Base-by-base conservation (phyloP, 2,329 filamentous ascomycete genomes). In the Monosporascus sp. region DNA sequence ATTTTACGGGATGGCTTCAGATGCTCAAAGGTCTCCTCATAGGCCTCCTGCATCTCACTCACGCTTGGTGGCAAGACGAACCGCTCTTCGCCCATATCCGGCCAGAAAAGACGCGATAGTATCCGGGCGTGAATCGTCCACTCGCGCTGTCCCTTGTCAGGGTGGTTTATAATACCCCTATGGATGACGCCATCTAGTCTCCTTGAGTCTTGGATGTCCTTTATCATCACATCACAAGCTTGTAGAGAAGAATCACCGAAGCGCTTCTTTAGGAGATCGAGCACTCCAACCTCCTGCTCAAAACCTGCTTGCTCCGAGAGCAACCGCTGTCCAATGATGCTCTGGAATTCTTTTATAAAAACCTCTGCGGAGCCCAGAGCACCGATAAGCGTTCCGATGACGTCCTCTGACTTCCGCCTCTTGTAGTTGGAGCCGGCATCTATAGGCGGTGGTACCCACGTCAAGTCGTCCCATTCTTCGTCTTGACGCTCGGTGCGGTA, bases 181-280 rank as follows among this genome's bases (percentile, higher is more conserved):
- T 83, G 76, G 47, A 96, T 83, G 14, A 80, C 75, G 7, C 77
- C 73, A 65, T 97, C 89, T 54, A 95, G 82, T 43, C 83, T 80
- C 55, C 80, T 79, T 1, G 91, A 96, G 64, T 97, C 92, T 59
- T 88, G 81, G 37, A 97, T 88, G 67, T 99, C 94, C 58, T 88
- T 89, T 53, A 99, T 82, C 94, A 99, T 99, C 63, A 99, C 94
- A 66, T 99, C 93, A 69, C 92, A 97, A 48, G 89, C 89, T 67
- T 97, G 94, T 46, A 99, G 75, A 17, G 90, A 85, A 27, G 82
- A 80, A 59, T 97, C 90, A 24, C 93, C 93, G 52, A 97, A 92
- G 8, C 92, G 85, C 56, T 89, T 80, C 73, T 97, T 97, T 54
- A 99, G 80, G 9, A 97, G 79, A 53, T 93, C 85, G 6, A 97